These are phyloP conservation scores for Plenodomus tracheiphilus DNA, from an alignment of 2,329 filamentous ascomycete genomes.

Conservation along the genomic window DNA sequence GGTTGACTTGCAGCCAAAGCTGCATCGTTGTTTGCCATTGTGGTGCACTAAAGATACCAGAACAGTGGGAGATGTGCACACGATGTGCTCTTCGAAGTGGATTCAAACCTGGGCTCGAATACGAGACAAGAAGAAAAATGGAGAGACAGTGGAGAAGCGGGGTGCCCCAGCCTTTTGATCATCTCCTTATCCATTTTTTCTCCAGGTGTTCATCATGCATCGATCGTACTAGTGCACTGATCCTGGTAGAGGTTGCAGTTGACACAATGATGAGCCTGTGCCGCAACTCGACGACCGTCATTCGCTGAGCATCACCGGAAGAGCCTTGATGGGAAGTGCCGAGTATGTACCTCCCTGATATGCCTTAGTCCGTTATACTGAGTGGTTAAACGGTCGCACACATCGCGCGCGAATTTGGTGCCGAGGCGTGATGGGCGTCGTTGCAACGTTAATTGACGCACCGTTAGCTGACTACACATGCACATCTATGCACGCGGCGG, in stretches of 20 bases:
- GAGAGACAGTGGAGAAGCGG: background rate
- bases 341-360: background rate
- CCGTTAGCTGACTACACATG: background rate
- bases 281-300: slow-evolving; percentile 2
- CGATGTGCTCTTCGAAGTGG: background rate
- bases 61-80: background rate
- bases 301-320: slow-evolving; percentile 1
- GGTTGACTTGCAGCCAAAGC: slow-evolving; percentile 16
- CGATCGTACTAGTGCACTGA: background rate
- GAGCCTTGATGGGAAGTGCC: background rate
- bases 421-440: slow-evolving; percentile 4
- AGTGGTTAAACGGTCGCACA: background rate
- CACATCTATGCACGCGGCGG: background rate
- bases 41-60: background rate
- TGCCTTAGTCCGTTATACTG: background rate
- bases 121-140: background rate
- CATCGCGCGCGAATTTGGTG: background rate
- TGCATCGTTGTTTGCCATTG: slow-evolving; percentile 14
- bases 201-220: slow-evolving; percentile 1
- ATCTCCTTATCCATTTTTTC: slow-evolving; percentile 3
- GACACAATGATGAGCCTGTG: background rate
- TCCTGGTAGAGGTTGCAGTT: background rate
- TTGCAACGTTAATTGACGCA: background rate
- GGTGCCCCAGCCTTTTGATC: background rate
- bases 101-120: background rate